Evolutionary conservation across 306 rosid genomes (phyloP), one percentile per base, ranked within the genome.

Genomic region (Elaeagnus macrophylla): DNA sequence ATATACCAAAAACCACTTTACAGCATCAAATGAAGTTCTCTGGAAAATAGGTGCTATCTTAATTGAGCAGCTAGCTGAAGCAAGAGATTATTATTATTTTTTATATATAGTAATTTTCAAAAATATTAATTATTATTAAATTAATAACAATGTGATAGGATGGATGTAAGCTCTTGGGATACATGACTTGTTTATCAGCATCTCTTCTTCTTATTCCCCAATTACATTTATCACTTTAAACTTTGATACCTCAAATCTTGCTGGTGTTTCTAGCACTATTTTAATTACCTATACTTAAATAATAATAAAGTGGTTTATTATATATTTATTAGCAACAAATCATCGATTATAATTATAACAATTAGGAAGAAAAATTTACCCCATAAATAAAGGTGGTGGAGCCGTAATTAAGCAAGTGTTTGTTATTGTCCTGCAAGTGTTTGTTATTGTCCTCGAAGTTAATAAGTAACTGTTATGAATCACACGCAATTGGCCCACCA

Each of bases 31-130:
- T 94, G 94, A 88, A 90, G 54, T 78, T 90, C 97, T 78, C 83
- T 90, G 70, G 97, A 86, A 78, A 90, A 90, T 57, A 90, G 83
- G 69, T 83, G 95, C 73, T 90, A 90, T 81, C 97, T 72, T 64
- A 90, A 77, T 65, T 83, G 95, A 9, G 97, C 94, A 56, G 94
- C 78, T 40, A 86, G 69, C 44, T 90, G 86, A 5, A 74, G 67
- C 70, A 83, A 75, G 51, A 79, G 74, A 66, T n/a, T n/a, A n/a
- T n/a, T n/a, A n/a, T n/a, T n/a, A n/a, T n/a, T n/a, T n/a, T n/a
- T n/a, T n/a, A n/a, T 14, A 54, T n/a, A 10, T 49, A 37, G 39
- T 11, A 39, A 60, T 8, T 60, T 49, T 12, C 8, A 53, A 9
- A 25, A 4, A 18, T 38, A 53, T 50, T 11, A n/a, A n/a, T n/a